Evolutionary conservation across 2,329 filamentous ascomycete species (phyloP), one percentile per base, ranked within the genome.

Genomic region (Penicillium crustosum): DNA sequence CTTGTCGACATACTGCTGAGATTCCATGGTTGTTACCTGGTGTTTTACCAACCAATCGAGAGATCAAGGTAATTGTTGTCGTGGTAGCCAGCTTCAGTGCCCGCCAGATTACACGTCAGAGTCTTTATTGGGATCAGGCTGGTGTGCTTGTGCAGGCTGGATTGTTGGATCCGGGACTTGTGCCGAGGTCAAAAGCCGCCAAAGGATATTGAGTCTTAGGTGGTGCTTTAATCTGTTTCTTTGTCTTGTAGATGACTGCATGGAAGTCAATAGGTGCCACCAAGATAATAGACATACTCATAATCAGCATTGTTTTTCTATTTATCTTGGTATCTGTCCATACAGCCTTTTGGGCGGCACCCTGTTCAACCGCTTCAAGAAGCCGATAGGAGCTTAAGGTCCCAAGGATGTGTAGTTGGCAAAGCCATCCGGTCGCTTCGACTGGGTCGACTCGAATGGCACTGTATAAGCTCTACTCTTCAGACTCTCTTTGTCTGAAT

Each of bases 111-210:
- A 63, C 64, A 78, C 79, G 79, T 49, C 83, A 86, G 65, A 78
- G 83, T 55, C 68, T 86, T 6, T 86, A 86, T 63, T 87, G 84
- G 84, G 84, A 87, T 64, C 84, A 87, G 66, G 84, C 84, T 8
- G 81, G 77, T 57, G 84, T 87, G 33, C 70, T 87, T 53, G 80
- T 85, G 53, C 84, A 87, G 68, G 75, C 84, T 4, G 84, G 84
- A 0, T 62, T 86, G 60, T 59, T 87, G 59, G 82, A 86, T 74
- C 77, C 81, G 29, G 78, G 78, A 51, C 65, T 81, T 41, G 77
- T 86, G 54, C 81, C 82, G 3, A 31, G 12, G 8, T 12, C 48
- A 19, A 33, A 31, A 15, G 31, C 31, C 8, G 6, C 4, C 27
- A 23, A 19, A 36, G 15, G 15, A 3, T 19, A 19, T 36, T 27